A percentile compares a stretch with the other conserved stretches of the same genome.
Evolutionary conservation across 352 stramenopile genomes (phyloP).

Genomic region (Globisporangium cederbergense): DNA sequence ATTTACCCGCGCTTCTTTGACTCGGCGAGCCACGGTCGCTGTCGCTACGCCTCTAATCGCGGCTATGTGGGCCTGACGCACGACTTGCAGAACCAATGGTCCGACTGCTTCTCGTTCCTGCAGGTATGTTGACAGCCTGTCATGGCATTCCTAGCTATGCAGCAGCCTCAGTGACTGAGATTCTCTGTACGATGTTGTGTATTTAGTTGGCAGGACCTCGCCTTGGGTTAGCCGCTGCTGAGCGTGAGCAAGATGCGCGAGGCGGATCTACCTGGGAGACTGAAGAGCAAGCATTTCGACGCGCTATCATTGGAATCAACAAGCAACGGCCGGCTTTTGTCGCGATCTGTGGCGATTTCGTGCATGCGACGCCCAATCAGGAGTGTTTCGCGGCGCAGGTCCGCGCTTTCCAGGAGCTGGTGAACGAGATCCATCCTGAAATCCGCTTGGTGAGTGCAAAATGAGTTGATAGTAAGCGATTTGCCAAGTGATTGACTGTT

Average conservation of each 20-base stretch:
- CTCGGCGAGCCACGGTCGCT: constrained; percentile 43
- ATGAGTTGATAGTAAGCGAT: background rate
- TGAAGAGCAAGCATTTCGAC: constrained; percentile 39
- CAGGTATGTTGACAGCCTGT: constrained; percentile 27
- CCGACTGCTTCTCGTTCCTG: constrained; percentile 61
- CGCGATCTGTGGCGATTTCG: constrained; percentile 61
- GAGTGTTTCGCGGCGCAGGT: constrained; percentile 42
- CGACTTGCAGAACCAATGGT: constrained; percentile 76
- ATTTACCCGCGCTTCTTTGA: constrained; percentile 77
- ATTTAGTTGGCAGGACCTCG: constrained; percentile 49
- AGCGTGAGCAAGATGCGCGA: constrained; percentile 27
- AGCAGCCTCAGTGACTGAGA: background rate
- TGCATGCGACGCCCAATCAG: constrained; percentile 36
- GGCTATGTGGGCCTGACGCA: constrained; percentile 65
- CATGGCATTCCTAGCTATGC: background rate
- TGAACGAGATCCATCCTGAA: constrained; percentile 57
- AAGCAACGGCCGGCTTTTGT: constrained; percentile 53
- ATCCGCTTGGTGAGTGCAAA: constrained; percentile 49
- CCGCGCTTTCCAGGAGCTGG: constrained; percentile 48
- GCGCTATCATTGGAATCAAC: constrained; percentile 50
- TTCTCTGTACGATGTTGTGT: background rate
- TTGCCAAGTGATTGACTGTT: background rate
- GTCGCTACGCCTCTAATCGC: constrained; percentile 47
- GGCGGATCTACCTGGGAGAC: constrained; percentile 48
- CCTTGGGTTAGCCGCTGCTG: constrained; percentile 32